Base-by-base conservation (phyloP, 2,329 filamentous ascomycete genomes). In the Aspergillus terreus region DNA sequence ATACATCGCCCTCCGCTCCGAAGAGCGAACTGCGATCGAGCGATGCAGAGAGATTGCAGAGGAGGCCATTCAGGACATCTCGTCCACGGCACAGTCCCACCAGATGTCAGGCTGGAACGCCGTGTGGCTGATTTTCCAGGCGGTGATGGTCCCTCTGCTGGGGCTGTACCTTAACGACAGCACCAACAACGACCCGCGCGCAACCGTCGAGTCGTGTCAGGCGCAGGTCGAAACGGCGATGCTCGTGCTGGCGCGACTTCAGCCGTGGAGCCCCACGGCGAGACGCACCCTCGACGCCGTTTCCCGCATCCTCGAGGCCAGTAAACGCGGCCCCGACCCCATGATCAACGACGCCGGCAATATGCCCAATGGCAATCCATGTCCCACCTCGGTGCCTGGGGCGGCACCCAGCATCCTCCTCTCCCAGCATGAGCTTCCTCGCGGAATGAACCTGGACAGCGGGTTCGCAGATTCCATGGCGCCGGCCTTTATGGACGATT, bases 71-170 rank as follows among this genome's bases (percentile, higher is more conserved):
- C 80, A 85, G 52, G 86, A 90, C 53, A 89, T 92, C 55, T 79
- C 83, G 10, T 75, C 78, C 19, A 86, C 87, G 56, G 90, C 86
- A 73, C 81, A 82, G 43, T 81, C 83, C 43, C 88, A 89, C 64
- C 83, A 90, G 63, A 88, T 92, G 73, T 83, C 83, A 0, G 87
- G 87, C 7, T 92, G 87, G 88, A 89, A 90, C 65, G 88, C 85
- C 0, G 87, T 88, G 2, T 91, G 87, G 87, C 86, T 90, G 70
- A 80, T 89, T 53, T 92, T 90, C 71, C 88, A 92, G 67, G 87
- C 88, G 0, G 83, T 83, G 56, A 88, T 92, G 84, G 84, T 92
- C 7, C 88, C 88, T 0, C 78, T 92, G 1, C 81, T 92, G 10
- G 86, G 82, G 19, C 76, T 92, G 11, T 90, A 90, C 66, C 64